Percentiles rank a stretch among this genome's conserved stretches.
These are phyloP conservation scores for Microstroma glucosiphilum DNA, from an alignment of 1,284 basidiomycete species.

Conservation along the genomic window DNA sequence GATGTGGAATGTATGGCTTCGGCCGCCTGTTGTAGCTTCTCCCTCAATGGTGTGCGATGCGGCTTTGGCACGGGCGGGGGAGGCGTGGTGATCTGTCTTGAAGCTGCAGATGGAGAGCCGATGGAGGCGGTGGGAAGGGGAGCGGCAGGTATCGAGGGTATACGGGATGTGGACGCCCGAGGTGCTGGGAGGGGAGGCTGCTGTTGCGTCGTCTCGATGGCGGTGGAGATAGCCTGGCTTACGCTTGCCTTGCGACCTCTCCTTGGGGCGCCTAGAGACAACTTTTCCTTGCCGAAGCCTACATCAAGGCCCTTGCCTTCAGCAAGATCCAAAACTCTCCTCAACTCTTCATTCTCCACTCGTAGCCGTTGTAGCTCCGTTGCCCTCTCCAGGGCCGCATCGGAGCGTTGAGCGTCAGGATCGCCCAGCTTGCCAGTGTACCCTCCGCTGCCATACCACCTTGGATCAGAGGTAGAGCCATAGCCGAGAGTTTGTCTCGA, in stretches of 20 bases:
- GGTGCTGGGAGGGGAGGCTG: background rate
- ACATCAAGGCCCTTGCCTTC: constrained; percentile 6
- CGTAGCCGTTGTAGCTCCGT: constrained; percentile 43
- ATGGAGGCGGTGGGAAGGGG: background rate
- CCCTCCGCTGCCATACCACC: constrained; percentile 42
- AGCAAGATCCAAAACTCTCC: constrained; percentile 27
- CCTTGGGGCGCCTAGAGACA: background rate
- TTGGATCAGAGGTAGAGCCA: constrained; percentile 22
- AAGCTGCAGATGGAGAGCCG: background rate
- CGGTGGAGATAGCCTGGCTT: background rate
- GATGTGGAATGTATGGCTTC: background rate
- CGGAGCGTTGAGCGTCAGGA: constrained; percentile 25
- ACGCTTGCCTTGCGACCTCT: background rate
- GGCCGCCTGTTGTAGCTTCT: constrained; percentile 4
- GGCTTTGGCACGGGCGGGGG: background rate
- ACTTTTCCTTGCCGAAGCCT: constrained; percentile 3
- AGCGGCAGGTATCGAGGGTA: background rate
- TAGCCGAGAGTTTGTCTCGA: constrained; percentile 11
- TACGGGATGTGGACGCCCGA: background rate
- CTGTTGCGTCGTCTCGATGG: background rate
- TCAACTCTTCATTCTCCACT: constrained; percentile 42
- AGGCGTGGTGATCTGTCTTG: background rate
- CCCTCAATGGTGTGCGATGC: background rate
- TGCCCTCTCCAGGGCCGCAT: constrained; percentile 30
- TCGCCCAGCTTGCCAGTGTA: constrained; percentile 37